Evolutionary conservation across 2,329 filamentous ascomycete species (phyloP), one percentile per base, ranked within the genome.

Genomic region (Nemania diffusa): DNA sequence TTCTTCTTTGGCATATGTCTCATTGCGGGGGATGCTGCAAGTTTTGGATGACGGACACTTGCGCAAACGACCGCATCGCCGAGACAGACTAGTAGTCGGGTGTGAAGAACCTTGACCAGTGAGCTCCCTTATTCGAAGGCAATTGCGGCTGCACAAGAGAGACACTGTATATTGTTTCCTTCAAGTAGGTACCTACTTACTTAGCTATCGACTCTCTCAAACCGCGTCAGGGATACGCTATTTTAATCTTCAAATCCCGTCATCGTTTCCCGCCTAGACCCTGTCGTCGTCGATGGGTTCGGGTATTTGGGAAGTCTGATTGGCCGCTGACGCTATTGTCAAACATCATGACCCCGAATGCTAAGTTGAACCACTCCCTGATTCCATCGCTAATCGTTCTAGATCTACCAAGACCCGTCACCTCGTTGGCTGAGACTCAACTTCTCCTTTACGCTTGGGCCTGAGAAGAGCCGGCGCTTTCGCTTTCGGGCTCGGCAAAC

Each of bases 31-130:
- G 57, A 70, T 65, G 74, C 72, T 80, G 72, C 67, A 72, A 68
- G 64, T 72, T 73, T 75, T 73, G 74, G 75, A 72, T 73, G 73
- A 77, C 79, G 80, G 80, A 75, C 78, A 76, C 75, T 73, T 78
- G 79, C 81, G 79, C 80, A 79, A 76, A 79, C 74, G 73, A 78
- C 73, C 71, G 68, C 69, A 70, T 69, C 69, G 67, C 74, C 69
- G 73, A 74, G 69, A 72, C 69, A 72, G 62, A 58, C 57, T 50
- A 64, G 59, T 24, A 40, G 61, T 27, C 52, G 70, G 70, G 67
- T 67, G 61, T 63, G 64, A 51, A 59, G 29, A 32, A 51, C 56
- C 32, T 67, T 58, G 40, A 55, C 42, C 48, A 50, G 60, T 65
- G 62, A 57, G 27, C 59, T 57, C 61, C 51, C 52, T 69, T 67